A percentile compares a stretch with the other conserved stretches of the same genome.
phyloP scores from a whole-genome alignment of 192 early-diverging fungal species.

The Allomyces macrogynus region DNA sequence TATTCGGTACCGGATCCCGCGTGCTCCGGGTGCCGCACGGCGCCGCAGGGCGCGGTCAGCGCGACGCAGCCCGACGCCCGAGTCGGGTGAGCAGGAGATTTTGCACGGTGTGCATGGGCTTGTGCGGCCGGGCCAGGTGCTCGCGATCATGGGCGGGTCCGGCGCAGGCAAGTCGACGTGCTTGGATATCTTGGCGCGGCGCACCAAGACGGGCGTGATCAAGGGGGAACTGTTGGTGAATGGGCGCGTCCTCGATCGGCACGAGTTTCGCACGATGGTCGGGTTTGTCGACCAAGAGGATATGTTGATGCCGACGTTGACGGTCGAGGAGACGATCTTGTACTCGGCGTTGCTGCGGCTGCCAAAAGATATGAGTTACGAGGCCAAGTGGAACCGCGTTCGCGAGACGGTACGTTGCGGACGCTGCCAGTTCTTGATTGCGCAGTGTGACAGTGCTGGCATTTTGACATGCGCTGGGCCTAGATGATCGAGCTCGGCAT shows the following conservation, averaged over 20 bases:
- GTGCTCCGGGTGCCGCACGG: neutral
- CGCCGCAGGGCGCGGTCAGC: neutral
- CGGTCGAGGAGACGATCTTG: slow-evolving; percentile 74
- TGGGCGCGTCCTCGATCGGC: slow-evolving; percentile 17
- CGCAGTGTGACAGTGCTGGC: too few relatives aligned
- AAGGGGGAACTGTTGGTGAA: slow-evolving; percentile 34
- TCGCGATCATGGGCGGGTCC: slow-evolving; percentile 83
- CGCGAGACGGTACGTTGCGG: slow-evolving; percentile 14
- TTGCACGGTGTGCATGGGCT: slow-evolving; percentile 50
- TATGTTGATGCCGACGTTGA: slow-evolving; percentile 60
- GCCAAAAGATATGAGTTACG: slow-evolving; percentile 36
- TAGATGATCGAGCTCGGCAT: slow-evolving; percentile 73
- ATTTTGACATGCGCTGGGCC: too few relatives aligned
- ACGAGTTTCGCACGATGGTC: slow-evolving; percentile 37
- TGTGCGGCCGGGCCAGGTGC: slow-evolving; percentile 63
- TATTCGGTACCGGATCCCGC: slow-evolving; percentile 28
- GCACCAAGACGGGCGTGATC: slow-evolving; percentile 13
- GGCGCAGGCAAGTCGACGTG: slow-evolving; percentile 45
- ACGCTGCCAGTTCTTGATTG: too few relatives aligned
- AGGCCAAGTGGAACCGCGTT: slow-evolving; percentile 25
- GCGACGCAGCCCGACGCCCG: neutral
- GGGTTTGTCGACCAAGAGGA: slow-evolving; percentile 89
- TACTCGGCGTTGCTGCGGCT: slow-evolving; percentile 73
- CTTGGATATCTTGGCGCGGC: slow-evolving; percentile 11
- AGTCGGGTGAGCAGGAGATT: slow-evolving; percentile 14